Evolutionary conservation across 129 eudicot genomes (phyloP).

Genomic region (Silybum marianum): DNA sequence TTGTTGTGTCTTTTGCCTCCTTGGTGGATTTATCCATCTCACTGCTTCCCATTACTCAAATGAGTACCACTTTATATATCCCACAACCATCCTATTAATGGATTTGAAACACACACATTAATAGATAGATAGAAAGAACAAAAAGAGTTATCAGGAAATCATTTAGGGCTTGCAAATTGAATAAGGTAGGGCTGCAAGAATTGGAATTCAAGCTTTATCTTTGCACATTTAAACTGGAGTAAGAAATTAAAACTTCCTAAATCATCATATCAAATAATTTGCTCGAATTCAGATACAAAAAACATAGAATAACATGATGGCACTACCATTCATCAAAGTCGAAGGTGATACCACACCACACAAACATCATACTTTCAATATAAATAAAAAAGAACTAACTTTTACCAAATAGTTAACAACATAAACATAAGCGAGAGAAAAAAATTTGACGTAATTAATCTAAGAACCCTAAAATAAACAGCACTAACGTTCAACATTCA

Average conservation of each 20-base stretch:
- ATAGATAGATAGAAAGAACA: not conserved
- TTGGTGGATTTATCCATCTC: conserved; percentile 82
- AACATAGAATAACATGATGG: not conserved
- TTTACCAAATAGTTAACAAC: conserved; percentile 8
- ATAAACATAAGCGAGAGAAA: not conserved
- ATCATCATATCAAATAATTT: not conserved
- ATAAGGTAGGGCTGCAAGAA: not conserved
- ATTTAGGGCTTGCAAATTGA: not conserved
- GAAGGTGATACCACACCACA: conserved; percentile 14
- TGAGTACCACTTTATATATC: conserved; percentile 34
- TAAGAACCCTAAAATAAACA: conserved; percentile 9
- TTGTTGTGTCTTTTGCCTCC: conserved; percentile 65
- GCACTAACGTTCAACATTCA: conserved; percentile 16
- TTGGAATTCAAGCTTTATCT: not conserved
- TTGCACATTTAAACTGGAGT: conserved; percentile 14
- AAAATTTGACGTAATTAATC: not conserved
- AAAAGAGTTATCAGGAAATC: not conserved
- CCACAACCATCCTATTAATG: conserved; percentile 54
- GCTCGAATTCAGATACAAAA: not conserved
- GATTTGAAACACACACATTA: conserved; percentile 13
- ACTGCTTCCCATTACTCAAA: conserved; percentile 84
- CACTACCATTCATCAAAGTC: not conserved
- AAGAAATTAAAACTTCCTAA: conserved; percentile 13
- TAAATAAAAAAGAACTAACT: not conserved
- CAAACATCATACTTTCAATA: conserved; percentile 1